Evolutionary conservation across 2,329 filamentous ascomycete species (phyloP), one percentile per base, ranked within the genome.

Genomic region (Onygenales sp.): DNA sequence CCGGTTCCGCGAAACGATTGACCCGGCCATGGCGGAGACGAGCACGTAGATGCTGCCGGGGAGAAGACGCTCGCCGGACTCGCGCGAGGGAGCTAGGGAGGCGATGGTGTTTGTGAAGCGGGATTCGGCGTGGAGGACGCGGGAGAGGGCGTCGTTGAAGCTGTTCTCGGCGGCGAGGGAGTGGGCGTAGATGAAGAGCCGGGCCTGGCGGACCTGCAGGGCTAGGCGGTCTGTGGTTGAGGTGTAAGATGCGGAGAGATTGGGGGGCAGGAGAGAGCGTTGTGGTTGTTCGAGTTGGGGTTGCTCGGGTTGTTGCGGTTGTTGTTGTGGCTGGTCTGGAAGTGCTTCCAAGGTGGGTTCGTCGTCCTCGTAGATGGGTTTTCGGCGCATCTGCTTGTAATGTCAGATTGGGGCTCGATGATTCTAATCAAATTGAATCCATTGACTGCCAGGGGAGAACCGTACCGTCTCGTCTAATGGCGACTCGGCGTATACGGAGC

Each of bases 21-120:
- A 90, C 62, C 92, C 93, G 37, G 93, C 88, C 91, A 98, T 96
- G 63, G 88, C 85, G 42, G 91, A 86, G 47, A 98, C 91, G 33
- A 96, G 81, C 46, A 97, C 90, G 74, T 97, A 97, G 61, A 97
- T 83, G 55, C 84, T 78, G 31, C 92, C 92, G 36, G 93, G 93
- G 73, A 97, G 84, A 53, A 98, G 80, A 67, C 84, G 84, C 77
- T 98, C 93, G 68, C 87, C 88, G 56, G 84, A 88, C 72, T 92
- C 86, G 64, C 85, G 85, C 39, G 90, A 78, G 33, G 93, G 93
- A 17, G 91, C 93, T 40, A 98, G 81, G 21, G 87, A 90, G 55
- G 91, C 88, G 61, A 98, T 73, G 56, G 93, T 97, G 71, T 80
- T 82, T 63, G 92, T 95, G 75, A 97, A 91, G 66, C 84, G 87